These are phyloP conservation scores for Irpex sp. DNA, from an alignment of 1,284 basidiomycete species.

Conservation along the genomic window DNA sequence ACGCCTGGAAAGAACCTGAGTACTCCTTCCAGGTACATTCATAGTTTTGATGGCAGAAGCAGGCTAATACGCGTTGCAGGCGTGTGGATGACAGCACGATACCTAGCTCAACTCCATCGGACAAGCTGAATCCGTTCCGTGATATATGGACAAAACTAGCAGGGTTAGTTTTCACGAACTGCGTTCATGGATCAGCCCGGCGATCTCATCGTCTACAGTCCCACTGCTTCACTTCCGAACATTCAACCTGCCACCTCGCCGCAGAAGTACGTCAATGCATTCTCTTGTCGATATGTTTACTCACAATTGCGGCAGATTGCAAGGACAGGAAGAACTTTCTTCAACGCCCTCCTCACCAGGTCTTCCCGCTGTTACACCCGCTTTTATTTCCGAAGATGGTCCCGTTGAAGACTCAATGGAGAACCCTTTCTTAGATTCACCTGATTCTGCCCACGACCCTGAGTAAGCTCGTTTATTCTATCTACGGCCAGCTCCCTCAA, in stretches of 20 bases:
- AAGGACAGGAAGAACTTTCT: background rate
- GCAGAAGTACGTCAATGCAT: background rate
- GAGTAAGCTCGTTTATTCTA: background rate
- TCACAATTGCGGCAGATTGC: background rate
- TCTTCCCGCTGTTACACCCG: background rate
- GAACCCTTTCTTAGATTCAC: conserved; percentile 7
- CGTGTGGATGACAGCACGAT: background rate
- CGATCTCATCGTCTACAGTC: background rate
- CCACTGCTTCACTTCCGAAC: background rate
- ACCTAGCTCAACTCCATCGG: background rate
- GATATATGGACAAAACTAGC: conserved; percentile 20
- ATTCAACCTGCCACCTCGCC: background rate
- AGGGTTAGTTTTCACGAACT: conserved; percentile 4
- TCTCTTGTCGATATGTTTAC: background rate
- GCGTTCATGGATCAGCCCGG: background rate
- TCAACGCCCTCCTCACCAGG: background rate
- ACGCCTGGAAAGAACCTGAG: background rate
- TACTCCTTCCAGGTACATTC: background rate
- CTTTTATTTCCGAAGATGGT: background rate
- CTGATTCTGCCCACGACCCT: background rate
- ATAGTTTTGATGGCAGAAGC: background rate
- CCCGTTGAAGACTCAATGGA: conserved; percentile 9
- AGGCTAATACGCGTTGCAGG: background rate
- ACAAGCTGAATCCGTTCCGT: background rate
- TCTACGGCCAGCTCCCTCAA: background rate